phyloP scores from a whole-genome alignment of 108 stramenopile genomes.

The Skeletonema costatum region DNA sequence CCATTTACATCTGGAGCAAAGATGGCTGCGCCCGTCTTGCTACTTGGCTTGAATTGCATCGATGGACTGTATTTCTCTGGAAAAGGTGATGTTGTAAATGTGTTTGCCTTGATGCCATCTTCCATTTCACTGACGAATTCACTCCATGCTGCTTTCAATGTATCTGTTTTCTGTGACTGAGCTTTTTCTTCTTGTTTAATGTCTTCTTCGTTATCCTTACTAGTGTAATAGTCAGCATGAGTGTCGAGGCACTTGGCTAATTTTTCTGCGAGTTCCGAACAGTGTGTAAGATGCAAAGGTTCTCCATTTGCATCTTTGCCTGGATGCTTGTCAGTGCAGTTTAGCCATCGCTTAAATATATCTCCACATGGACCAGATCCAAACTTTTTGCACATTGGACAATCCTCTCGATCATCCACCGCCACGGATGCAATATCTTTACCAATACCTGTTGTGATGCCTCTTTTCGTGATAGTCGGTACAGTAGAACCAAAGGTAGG shows the following conservation, averaged over 20 bases:
- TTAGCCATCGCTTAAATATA: constrained; percentile 47
- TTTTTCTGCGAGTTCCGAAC: constrained; percentile 34
- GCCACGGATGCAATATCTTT: not conserved
- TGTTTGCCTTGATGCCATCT: constrained; percentile 19
- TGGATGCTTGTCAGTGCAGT: constrained; percentile 47
- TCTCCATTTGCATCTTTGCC: constrained; percentile 46
- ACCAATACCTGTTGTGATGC: constrained; percentile 1
- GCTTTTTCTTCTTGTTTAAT: constrained; percentile 7
- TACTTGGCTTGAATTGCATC: constrained; percentile 34
- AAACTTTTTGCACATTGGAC: constrained; percentile 62
- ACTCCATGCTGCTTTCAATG: constrained; percentile 40
- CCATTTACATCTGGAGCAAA: constrained; percentile 28
- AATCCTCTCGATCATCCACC: constrained; percentile 44
- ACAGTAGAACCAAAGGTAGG: constrained; percentile 14
- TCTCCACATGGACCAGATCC: constrained; percentile 54
- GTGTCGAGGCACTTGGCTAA: constrained; percentile 47
- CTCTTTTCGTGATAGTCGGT: constrained; percentile 12
- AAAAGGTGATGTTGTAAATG: constrained; percentile 30
- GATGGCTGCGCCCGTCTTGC: constrained; percentile 40
- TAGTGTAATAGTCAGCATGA: constrained; percentile 41
- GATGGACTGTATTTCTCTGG: constrained; percentile 37
- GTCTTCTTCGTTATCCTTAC: constrained; percentile 22
- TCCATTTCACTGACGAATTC: constrained; percentile 51
- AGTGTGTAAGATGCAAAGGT: constrained; percentile 42
- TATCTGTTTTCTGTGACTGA: not conserved